Evolutionary conservation across 352 stramenopile species (phyloP).

Genomic region (Pythium phragmitis): DNA sequence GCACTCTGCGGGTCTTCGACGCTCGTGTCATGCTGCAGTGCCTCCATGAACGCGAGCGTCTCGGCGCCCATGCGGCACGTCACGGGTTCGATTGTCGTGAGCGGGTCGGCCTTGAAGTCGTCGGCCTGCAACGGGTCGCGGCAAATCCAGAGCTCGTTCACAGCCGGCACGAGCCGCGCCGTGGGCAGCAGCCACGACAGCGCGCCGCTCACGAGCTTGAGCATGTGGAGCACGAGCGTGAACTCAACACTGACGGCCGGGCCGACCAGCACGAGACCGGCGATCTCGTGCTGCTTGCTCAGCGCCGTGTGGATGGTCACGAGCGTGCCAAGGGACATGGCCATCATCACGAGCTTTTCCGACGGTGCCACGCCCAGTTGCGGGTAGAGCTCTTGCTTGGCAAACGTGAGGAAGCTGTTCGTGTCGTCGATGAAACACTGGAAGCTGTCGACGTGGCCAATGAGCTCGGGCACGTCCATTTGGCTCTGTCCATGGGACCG

Average conservation of each 20-base stretch:
- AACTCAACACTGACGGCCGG: conserved; percentile 25
- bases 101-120: conserved; percentile 24
- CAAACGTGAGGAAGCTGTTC: conserved; percentile 24
- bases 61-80: conserved; percentile 24
- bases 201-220: conserved; percentile 7
- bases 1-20: conserved; percentile 15
- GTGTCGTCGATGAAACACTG: conserved; percentile 21
- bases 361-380: too few species aligned
- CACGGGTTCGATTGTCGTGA: conserved; percentile 16
- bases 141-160: conserved; percentile 22
- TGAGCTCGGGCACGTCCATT: conserved; percentile 12
- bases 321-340: conserved; percentile 25
- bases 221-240: conserved; percentile 14
- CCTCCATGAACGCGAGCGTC: conserved; percentile 19
- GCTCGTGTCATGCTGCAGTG: conserved; percentile 13
- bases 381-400: conserved; percentile 14
- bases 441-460: conserved; percentile 22
- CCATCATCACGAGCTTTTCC: conserved; percentile 12
- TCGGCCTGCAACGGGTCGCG: conserved; percentile 13
- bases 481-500: conserved; percentile 21
- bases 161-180: conserved; percentile 22
- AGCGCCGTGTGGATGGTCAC: conserved; percentile 27
- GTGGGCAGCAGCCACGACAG: conserved; percentile 18
- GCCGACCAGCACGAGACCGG: conserved; percentile 9
- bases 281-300: conserved; percentile 16